phyloP scores from a whole-genome alignment of 805 yeast species.

The Cyberlindnera saturnus region DNA sequence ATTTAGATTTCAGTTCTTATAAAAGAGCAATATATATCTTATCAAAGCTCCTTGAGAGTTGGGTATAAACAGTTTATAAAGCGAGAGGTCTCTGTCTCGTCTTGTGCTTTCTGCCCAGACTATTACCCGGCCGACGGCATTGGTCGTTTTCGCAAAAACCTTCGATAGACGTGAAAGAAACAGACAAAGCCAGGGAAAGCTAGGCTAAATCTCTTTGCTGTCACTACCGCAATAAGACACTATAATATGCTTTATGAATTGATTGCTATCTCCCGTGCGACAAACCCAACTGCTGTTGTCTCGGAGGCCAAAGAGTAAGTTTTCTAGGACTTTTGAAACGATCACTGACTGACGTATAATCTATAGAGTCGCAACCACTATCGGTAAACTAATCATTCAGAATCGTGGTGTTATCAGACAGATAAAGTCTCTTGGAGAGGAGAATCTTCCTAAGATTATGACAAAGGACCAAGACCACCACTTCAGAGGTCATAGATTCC shows the following conservation, averaged over 20 bases:
- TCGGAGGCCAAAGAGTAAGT: constrained; percentile 54
- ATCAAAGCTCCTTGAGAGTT: too few relatives aligned
- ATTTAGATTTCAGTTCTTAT: too few relatives aligned
- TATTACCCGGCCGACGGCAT: too few relatives aligned
- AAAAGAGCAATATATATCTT: too few relatives aligned
- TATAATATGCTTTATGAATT: constrained; percentile 76
- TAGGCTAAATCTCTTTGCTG: too few relatives aligned
- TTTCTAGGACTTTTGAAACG: background rate
- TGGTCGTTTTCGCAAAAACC: too few relatives aligned
- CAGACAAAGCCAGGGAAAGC: too few relatives aligned
- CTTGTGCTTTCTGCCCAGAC: too few relatives aligned
- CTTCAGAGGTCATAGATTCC: constrained; percentile 84
- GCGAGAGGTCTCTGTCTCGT: too few relatives aligned
- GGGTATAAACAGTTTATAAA: too few relatives aligned
- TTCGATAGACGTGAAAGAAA: too few relatives aligned
- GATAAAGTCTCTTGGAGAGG: constrained; percentile 72
- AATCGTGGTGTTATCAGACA: constrained; percentile 94
- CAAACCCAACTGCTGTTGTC: constrained; percentile 46
- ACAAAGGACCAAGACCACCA: constrained; percentile 84
- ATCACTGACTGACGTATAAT: constrained; percentile 1
- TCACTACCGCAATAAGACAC: too few relatives aligned
- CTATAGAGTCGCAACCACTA: constrained; percentile 42
- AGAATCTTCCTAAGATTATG: constrained; percentile 73
- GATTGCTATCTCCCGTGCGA: constrained; percentile 80
- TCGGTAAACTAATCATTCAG: constrained; percentile 75